These are phyloP conservation scores for Phialemonium atrogriseum DNA, from an alignment of 2,329 filamentous ascomycete species.

Conservation along the genomic window DNA sequence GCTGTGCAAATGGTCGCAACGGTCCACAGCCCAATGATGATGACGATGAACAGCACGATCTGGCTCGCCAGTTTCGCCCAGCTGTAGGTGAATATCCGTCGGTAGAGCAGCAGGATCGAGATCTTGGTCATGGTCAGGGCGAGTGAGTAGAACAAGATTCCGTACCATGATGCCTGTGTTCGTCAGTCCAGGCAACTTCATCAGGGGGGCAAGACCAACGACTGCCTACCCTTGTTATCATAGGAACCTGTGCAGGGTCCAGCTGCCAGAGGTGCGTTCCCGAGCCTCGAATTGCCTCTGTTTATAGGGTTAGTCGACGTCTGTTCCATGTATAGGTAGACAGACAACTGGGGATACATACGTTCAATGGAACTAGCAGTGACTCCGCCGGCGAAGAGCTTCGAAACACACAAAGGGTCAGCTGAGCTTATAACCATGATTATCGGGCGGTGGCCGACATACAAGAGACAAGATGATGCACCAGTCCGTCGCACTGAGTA, in stretches of 20 bases:
- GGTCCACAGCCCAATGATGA: conserved; percentile 18
- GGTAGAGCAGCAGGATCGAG: conserved; percentile 21
- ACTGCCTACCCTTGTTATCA: conserved; percentile 1
- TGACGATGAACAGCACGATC: conserved; percentile 15
- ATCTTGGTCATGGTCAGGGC: conserved; percentile 19
- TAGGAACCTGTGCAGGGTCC: conserved; percentile 3
- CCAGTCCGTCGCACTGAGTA: conserved; percentile 28
- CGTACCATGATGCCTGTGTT: conserved; percentile 17
- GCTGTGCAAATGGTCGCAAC: conserved; percentile 18
- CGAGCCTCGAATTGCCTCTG: conserved; percentile 13
- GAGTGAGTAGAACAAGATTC: conserved; percentile 19
- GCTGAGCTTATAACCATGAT: too few relatives aligned
- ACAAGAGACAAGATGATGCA: conserved; percentile 25
- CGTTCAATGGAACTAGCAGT: conserved; percentile 16
- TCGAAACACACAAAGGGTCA: background rate
- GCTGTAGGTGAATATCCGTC: conserved; percentile 18
- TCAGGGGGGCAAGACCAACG: too few relatives aligned
- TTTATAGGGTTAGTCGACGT: background rate
- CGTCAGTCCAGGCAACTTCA: too few relatives aligned
- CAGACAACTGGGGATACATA: conserved; percentile 4
- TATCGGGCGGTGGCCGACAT: too few relatives aligned
- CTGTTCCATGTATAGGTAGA: background rate
- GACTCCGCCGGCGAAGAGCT: conserved; percentile 16
- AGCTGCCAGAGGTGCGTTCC: conserved; percentile 16
- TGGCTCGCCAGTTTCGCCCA: conserved; percentile 21